These are phyloP conservation scores for Begonia loranthoides DNA, from an alignment of 306 rosid genomes.

Conservation along the genomic window DNA sequence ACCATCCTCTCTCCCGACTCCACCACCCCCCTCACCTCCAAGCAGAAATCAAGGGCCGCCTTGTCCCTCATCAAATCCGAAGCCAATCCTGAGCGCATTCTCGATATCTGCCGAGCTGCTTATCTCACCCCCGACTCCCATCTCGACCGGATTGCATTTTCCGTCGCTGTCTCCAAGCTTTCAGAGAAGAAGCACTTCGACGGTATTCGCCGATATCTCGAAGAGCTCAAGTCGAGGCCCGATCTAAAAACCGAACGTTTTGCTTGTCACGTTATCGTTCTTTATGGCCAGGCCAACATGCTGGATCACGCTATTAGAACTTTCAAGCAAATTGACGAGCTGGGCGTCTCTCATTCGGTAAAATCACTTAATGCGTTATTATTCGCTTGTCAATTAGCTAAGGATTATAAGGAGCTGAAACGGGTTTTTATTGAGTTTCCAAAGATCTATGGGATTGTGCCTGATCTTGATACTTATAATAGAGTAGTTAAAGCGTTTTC, in stretches of 20 bases:
- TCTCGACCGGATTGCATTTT: constrained; percentile 54
- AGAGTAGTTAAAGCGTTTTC: constrained; percentile 43
- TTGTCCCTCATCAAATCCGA: constrained; percentile 52
- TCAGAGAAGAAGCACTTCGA: constrained; percentile 38
- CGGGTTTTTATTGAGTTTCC: constrained; percentile 57
- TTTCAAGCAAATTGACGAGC: constrained; percentile 27
- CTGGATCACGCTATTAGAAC: constrained; percentile 38
- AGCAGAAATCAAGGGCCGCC: constrained; percentile 36
- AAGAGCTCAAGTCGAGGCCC: constrained; percentile 39
- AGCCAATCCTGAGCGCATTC: constrained; percentile 46
- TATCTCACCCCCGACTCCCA: constrained; percentile 50
- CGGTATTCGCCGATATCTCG: constrained; percentile 37
- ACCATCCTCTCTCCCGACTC: constrained; percentile 46
- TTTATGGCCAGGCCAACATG: constrained; percentile 77
- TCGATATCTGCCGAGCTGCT: constrained; percentile 69
- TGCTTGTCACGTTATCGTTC: constrained; percentile 43
- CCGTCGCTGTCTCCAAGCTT: constrained; percentile 55
- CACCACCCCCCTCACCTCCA: constrained; percentile 27
- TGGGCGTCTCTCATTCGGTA: constrained; percentile 30
- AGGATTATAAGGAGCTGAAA: constrained; percentile 41
- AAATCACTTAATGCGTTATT: constrained; percentile 54
- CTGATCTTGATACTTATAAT: constrained; percentile 52
- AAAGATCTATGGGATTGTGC: constrained; percentile 30
- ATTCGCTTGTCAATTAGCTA: constrained; percentile 39
- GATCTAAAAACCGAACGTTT: constrained; percentile 57